These are phyloP conservation scores for Scorias spongiosa DNA, from an alignment of 2,329 filamentous ascomycete genomes.

Conservation along the genomic window DNA sequence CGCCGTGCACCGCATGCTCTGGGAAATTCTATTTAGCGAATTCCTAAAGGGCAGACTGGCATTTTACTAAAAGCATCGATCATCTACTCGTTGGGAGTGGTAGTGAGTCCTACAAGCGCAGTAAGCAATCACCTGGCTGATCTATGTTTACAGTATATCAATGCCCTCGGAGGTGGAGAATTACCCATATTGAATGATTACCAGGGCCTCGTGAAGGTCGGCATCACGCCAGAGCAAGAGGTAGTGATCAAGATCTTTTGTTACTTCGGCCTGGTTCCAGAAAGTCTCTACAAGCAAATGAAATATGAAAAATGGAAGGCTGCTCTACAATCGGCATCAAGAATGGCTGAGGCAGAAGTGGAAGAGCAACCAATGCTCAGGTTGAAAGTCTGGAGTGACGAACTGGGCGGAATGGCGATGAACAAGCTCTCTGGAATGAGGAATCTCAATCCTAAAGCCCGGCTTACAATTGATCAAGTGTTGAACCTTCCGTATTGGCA, in stretches of 20 bases:
- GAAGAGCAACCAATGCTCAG: conserved; percentile 16
- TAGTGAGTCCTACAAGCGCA: conserved; percentile 17
- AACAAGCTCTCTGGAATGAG: conserved; percentile 23
- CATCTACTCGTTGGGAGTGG: conserved; percentile 24
- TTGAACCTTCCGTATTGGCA: conserved; percentile 20
- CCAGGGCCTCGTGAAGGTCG: conserved; percentile 15
- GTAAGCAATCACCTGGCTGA: conserved; percentile 7
- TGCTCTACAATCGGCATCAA: conserved; percentile 12
- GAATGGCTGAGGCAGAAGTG: conserved; percentile 15
- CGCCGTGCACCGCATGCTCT: conserved; percentile 16
- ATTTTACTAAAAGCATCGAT: conserved; percentile 22
- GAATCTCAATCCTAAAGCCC: conserved; percentile 19
- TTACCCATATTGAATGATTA: conserved; percentile 19
- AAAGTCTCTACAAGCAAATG: conserved; percentile 18
- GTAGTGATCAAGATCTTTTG: conserved; percentile 20
- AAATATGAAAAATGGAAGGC: conserved; percentile 15
- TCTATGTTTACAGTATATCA: conserved; percentile 25
- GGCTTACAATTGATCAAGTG: conserved; percentile 21
- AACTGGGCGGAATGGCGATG: conserved; percentile 14
- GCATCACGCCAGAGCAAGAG: conserved; percentile 19
- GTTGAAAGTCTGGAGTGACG: conserved; percentile 17
- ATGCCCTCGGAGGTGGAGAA: conserved; percentile 18
- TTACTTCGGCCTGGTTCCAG: conserved; percentile 21
- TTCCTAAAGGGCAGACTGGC: conserved; percentile 24
- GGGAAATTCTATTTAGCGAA: conserved; percentile 27